Percentiles rank a stretch among this genome's conserved stretches.
Evolutionary conservation across 164 flowering plant genomes (phyloP).

Genomic region (Malania oleifera): DNA sequence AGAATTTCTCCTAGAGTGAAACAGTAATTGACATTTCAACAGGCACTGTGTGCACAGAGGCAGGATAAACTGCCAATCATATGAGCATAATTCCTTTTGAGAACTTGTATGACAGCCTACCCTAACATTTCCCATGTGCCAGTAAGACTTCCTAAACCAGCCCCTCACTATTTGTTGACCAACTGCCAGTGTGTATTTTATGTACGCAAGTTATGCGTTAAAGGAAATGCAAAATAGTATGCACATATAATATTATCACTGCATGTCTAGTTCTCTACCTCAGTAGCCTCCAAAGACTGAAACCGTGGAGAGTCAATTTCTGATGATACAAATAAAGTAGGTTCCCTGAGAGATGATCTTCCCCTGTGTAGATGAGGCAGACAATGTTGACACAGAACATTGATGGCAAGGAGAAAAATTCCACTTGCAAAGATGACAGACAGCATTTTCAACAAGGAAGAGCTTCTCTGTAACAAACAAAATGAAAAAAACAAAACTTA

Average conservation of each 20-base stretch:
- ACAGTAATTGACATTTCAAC: too few relatives aligned
- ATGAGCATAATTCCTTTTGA: too few relatives aligned
- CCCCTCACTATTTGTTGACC: too few relatives aligned
- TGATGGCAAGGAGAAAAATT: conserved; percentile 39
- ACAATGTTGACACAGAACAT: conserved; percentile 38
- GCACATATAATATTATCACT: not conserved
- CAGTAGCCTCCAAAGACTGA: conserved; percentile 30
- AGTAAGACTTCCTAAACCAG: too few relatives aligned
- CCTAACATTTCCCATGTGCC: too few relatives aligned
- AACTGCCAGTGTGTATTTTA: too few relatives aligned
- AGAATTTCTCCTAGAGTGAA: too few relatives aligned
- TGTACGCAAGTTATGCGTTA: too few relatives aligned
- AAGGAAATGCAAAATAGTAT: too few relatives aligned
- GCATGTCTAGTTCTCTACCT: conserved; percentile 33
- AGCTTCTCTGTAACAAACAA: conserved; percentile 45
- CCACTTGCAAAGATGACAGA: conserved; percentile 49
- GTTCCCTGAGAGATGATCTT: conserved; percentile 18
- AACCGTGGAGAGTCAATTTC: conserved; percentile 21
- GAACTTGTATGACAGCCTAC: too few relatives aligned
- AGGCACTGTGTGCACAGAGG: too few relatives aligned
- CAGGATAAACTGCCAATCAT: too few relatives aligned
- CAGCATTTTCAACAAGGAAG: conserved; percentile 40
- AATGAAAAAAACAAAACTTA: conserved; percentile 1
- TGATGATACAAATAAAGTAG: conserved; percentile 22
- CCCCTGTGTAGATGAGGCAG: conserved; percentile 28